Conservation (phyloP, 495 filamentous ascomycete species). For the Neurospora discreta region DNA sequence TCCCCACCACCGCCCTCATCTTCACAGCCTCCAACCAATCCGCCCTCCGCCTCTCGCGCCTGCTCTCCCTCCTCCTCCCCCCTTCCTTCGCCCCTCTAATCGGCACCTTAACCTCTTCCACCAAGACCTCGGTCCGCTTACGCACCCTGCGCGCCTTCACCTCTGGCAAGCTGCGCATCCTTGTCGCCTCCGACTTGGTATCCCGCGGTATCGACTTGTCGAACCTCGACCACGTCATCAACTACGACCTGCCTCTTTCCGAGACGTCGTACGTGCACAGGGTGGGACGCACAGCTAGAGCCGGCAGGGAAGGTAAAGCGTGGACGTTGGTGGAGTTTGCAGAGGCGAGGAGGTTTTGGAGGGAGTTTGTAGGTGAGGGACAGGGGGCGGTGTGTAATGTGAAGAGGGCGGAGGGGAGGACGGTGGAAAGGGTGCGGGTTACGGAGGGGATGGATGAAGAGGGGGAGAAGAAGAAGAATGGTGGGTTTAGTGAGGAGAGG, state of each 20-base stretch:
- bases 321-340: constrained; percentile 70
- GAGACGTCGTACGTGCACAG: constrained; percentile 82
- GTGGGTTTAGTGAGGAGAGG: constrained; percentile 34
- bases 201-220: constrained; percentile 85
- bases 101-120: constrained; percentile 65
- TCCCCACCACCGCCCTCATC: constrained; percentile 49
- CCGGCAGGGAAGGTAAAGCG: constrained; percentile 62
- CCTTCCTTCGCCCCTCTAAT: constrained; percentile 44
- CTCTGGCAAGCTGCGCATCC: constrained; percentile 51
- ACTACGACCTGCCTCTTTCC: constrained; percentile 83
- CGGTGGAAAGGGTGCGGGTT: constrained; percentile 20
- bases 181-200: constrained; percentile 85
- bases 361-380: constrained; percentile 49
- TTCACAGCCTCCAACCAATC: constrained; percentile 85
- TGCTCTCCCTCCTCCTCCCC: constrained; percentile 60
- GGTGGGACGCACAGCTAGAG: constrained; percentile 82
- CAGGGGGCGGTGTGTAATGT: constrained; percentile 17
- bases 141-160: constrained; percentile 51
- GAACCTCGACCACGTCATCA: constrained; percentile 72
- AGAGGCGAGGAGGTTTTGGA: constrained; percentile 82
- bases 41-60: constrained; percentile 65
- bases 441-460: constrained; percentile 10
- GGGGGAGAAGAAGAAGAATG: constrained; percentile 25
- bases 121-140: constrained; percentile 50
- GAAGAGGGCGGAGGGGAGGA: constrained; percentile 5